Evolutionary conservation across 208 protist species (phyloP), one percentile per base, ranked within the genome.

Genomic region (Acanthamoeba lenticulata): DNA sequence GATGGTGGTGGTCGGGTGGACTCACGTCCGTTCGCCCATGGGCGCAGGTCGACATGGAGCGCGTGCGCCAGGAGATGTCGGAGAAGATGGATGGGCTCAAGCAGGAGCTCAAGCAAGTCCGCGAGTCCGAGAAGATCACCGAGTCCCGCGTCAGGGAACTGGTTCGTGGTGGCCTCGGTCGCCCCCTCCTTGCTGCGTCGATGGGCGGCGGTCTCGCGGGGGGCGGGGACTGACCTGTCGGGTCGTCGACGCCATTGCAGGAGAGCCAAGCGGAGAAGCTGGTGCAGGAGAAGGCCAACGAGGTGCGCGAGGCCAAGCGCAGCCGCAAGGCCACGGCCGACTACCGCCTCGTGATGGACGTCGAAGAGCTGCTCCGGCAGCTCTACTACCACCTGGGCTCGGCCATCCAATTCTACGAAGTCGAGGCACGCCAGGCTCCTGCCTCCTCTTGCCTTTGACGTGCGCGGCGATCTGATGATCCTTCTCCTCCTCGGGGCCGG

Each of bases 321-420:
- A 62, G 55, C 36, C 45, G 55, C 45, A 89, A 67, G 81, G 55
- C 29, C 38, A 45, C 81, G 15, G 2, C n/a, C 45, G 81, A 89
- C 81, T 67, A 67, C 19, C 45, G 36, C 9, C 57, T 92, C 3
- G 13, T 92, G 21, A n/a, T 92, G 40, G 60, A 92, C 17, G 32
- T 92, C 29, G 86, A 92, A n/a, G 86, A 49, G 2, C 86, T 92
- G 24, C 5, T 92, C 34, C 32, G 86, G 6, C 86, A 92, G 57
- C 47, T 92, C 86, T 92, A 74, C 86, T 92, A 36, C 38, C 86
- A 74, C 40, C 42, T 27, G n/a, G 86, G 86, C 57, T 21, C 86
- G 32, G 49, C 86, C 86, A n/a, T 92, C 57, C 27, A 92, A 21
- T 47, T 92, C 34, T 32, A 92, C 17, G 86, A 92, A 17, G 29